Evolutionary conservation across 2,329 filamentous ascomycete genomes (phyloP).

Genomic region (Claviceps monticola): DNA sequence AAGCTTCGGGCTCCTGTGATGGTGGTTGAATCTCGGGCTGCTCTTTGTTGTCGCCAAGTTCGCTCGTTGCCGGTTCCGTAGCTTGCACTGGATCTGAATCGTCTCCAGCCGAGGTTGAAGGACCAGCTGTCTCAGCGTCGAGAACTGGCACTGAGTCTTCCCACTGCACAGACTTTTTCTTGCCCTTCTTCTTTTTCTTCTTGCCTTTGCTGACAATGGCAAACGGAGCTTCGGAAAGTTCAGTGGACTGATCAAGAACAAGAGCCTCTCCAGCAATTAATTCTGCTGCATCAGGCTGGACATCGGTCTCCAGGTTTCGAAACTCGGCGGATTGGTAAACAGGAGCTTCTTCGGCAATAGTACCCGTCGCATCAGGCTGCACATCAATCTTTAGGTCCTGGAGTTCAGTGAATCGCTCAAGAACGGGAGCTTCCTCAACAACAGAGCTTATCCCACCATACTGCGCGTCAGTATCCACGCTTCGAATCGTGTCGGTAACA

Average conservation of each 20-base stretch:
- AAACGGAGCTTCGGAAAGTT: background rate
- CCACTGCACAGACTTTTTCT: constrained; percentile 10
- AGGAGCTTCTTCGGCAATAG: background rate
- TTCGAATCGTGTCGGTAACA: background rate
- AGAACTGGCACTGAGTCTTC: constrained; percentile 7
- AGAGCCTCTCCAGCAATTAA: background rate
- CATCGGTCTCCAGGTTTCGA: background rate
- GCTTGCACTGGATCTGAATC: background rate
- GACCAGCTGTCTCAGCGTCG: background rate
- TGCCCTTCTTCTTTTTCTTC: constrained; percentile 8
- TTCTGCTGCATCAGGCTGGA: background rate
- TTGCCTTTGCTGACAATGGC: background rate
- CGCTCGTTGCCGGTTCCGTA: background rate
- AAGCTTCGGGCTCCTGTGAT: constrained; percentile 10
- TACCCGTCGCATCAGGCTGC: too few species aligned
- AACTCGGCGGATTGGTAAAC: background rate
- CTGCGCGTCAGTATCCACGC: background rate
- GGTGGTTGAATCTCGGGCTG: constrained; percentile 1
- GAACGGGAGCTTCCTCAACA: background rate
- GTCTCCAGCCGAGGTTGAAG: background rate
- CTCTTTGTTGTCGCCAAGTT: background rate
- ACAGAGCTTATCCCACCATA: background rate
- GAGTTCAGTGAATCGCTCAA: background rate
- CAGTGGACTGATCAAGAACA: background rate
- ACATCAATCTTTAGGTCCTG: background rate